Conservation (phyloP, 2,329 filamentous ascomycete species). For the Neocucurbitaria cava region DNA sequence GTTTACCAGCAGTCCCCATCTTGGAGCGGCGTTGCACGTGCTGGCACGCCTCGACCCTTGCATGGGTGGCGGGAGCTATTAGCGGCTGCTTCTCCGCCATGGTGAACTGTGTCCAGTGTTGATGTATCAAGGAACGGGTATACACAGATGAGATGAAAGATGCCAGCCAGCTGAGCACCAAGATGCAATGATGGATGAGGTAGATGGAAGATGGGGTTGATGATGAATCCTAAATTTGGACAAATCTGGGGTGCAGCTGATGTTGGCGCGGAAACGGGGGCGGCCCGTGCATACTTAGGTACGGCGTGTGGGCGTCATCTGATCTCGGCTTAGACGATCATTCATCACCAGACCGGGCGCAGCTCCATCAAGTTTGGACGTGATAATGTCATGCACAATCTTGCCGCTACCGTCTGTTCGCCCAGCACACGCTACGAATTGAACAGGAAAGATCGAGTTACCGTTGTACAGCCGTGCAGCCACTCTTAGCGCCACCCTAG, state of each 20-base stretch:
- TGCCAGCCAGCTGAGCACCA: constrained; percentile 36
- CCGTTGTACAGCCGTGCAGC: neutral
- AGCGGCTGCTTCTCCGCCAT: constrained; percentile 36
- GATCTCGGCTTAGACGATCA: neutral
- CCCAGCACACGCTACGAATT: neutral
- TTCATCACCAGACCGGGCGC: neutral
- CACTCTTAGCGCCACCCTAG: neutral
- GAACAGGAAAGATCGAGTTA: neutral
- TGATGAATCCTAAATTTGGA: constrained; percentile 25
- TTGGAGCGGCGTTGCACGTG: constrained; percentile 21
- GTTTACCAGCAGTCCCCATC: constrained; percentile 17
- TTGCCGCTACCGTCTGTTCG: too few relatives aligned
- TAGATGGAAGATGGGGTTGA: constrained; percentile 14
- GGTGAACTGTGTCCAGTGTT: neutral
- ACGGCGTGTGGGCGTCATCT: neutral
- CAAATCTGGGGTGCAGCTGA: constrained; percentile 29
- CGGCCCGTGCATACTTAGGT: constrained; percentile 9
- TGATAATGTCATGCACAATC: neutral
- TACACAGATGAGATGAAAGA: constrained; percentile 1
- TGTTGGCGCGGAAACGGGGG: constrained; percentile 22
- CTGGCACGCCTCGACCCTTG: constrained; percentile 12
- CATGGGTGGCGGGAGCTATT: constrained; percentile 16
- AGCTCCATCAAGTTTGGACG: neutral
- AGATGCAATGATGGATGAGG: constrained; percentile 11
- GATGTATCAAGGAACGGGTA: neutral